Conservation (phyloP, 768 basidiomycete genomes). For the Termitomyces sp. region DNA sequence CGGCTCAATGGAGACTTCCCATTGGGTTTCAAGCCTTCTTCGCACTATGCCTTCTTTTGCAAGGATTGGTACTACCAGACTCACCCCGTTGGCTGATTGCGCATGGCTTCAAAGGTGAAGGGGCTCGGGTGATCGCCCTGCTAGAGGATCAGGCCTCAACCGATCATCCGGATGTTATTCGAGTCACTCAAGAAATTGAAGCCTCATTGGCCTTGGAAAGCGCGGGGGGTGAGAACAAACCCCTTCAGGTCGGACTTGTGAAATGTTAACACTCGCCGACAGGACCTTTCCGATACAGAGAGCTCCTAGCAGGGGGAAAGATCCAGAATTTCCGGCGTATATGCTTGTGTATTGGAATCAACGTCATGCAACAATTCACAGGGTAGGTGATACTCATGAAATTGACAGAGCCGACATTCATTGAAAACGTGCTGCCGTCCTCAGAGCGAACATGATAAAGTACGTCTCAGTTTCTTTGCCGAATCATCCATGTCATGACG, state of each 20-base stretch:
- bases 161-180: conserved; percentile 30
- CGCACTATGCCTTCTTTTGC: conserved; percentile 31
- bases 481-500: neutral
- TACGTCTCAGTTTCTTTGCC: conserved; percentile 6
- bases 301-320: conserved; percentile 31
- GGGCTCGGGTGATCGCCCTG: conserved; percentile 28
- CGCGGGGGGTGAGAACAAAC: conserved; percentile 24
- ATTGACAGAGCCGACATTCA: neutral
- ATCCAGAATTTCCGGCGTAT: conserved; percentile 35
- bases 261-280: neutral
- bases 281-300: conserved; percentile 32
- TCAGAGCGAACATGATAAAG: conserved; percentile 37
- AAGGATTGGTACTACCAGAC: conserved; percentile 31
- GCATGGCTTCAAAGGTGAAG: conserved; percentile 31
- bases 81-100: conserved; percentile 38
- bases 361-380: conserved; percentile 41
- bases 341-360: conserved; percentile 33
- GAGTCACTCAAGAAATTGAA: conserved; percentile 32
- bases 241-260: neutral
- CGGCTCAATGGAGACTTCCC: conserved; percentile 23
- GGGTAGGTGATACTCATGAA: conserved; percentile 18
- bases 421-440: neutral
- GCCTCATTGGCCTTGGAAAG: conserved; percentile 31
- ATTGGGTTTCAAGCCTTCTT: conserved; percentile 37
- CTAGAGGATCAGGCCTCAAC: conserved; percentile 27